Base-by-base conservation (phyloP, 495 filamentous ascomycete genomes). In the Penicillium ucsense region DNA sequence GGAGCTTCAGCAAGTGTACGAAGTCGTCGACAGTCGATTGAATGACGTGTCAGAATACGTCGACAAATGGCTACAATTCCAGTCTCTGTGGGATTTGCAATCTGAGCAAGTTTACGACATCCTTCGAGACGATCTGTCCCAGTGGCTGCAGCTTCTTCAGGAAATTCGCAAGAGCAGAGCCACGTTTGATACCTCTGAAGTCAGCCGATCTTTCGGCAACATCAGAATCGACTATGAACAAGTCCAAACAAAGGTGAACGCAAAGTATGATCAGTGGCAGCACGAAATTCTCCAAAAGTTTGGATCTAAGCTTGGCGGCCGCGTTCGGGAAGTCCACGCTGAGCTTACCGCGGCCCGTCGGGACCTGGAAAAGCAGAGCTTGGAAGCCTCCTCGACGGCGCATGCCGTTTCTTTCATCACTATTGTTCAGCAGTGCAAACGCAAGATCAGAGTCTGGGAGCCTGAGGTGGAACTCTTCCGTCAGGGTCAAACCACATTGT, bases 201-300 rank as follows among this genome's bases (percentile, higher is more conserved):
- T 89, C 42, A 89, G 83, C 62, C 82, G 84, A 38, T 85, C 82
- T 5, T 97, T 99, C 60, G 92, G 92, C 7, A 89, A 94, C 60
- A 82, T 96, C 43, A 86, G 83, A 6, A 87, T 99, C 52, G 90
- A 97, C 61, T 97, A 97, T 51, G 92, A 95, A 55, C 92, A 99
- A 66, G 92, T 99, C 0, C 94, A 97, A 60, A 88, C 88, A 32
- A 95, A 90, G 63, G 91, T 99, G 62, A 96, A 95, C 61, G 86
- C 88, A 46, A 97, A 96, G 59, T 99, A 99, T 57, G 94, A 99
- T 62, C 94, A 97, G 65, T 99, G 92, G 92, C 92, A 99, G 59
- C 89, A 95, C 53, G 92, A 99, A 46, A 94, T 99, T 37, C 72
- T 95, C 12, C 74, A 83, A 34, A 94, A 94, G 59, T 99, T 99